These are phyloP conservation scores for Daldinia vernicosa DNA, from an alignment of 495 filamentous ascomycete genomes.

Conservation along the genomic window DNA sequence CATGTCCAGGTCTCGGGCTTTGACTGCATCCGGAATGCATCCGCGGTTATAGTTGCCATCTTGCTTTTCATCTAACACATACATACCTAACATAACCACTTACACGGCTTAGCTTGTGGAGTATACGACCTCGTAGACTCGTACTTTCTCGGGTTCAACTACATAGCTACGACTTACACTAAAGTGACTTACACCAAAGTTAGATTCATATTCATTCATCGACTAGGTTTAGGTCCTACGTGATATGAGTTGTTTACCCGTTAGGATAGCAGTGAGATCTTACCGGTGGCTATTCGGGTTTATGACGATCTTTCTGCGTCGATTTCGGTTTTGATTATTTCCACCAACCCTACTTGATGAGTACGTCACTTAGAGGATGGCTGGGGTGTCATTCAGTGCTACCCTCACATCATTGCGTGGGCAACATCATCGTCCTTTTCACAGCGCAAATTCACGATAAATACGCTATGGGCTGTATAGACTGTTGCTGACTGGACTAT, in stretches of 20 bases:
- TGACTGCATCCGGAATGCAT: conserved; percentile 11
- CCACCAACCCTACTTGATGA: conserved; percentile 34
- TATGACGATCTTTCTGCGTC: conserved; percentile 39
- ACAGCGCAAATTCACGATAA: background rate
- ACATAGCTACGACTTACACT: background rate
- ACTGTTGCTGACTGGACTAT: background rate
- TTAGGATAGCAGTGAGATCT: conserved; percentile 24
- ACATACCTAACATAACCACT: background rate
- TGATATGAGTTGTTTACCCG: conserved; percentile 33
- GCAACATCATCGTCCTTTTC: conserved; percentile 12
- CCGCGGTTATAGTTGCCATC: conserved; percentile 3
- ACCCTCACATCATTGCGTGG: conserved; percentile 35
- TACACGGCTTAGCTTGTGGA: background rate
- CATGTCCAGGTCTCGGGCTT: conserved; percentile 15
- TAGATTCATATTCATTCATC: conserved; percentile 11
- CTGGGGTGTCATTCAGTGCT: conserved; percentile 36
- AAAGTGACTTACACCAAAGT: background rate
- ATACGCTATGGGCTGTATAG: background rate
- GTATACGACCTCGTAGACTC: conserved; percentile 5
- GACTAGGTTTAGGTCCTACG: background rate
- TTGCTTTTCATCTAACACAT: conserved; percentile 5
- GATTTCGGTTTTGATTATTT: conserved; percentile 37
- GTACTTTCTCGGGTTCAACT: conserved; percentile 4
- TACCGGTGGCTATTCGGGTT: conserved; percentile 43
- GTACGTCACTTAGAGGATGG: conserved; percentile 36